Evolutionary conservation across 768 basidiomycete genomes (phyloP), one percentile per base, ranked within the genome.

Genomic region (Trametes maxima): DNA sequence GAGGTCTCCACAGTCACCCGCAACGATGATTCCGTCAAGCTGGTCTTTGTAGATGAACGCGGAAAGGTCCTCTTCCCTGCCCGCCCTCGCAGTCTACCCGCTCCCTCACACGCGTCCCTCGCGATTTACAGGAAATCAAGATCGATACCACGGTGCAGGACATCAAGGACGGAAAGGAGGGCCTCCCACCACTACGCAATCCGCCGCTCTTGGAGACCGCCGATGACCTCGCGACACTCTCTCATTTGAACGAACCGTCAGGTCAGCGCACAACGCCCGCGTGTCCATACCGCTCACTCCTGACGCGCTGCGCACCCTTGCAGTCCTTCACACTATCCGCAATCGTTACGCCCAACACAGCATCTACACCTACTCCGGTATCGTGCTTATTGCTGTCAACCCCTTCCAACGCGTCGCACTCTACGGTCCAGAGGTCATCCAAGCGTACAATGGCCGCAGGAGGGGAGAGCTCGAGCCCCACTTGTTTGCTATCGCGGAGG

Each of bases 331-430:
- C 72, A 96, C 96, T 46, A 98, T 99, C 68, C 88, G 91, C 39
- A 95, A 95, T 75, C 91, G 96, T 68, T 99, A 99, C 78, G 92
- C 89, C 36, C 91, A 95, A 67, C 96, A 96, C 74, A 93, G 92
- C 73, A 98, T 98, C 69, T 99, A 98, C 72, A 98, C 97, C 35
- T 99, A 98, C 78, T 95, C 93, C 64, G 97, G 97, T 68, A 99
- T 98, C 67, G 96, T 98, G 63, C 85, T 99, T 66, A 97, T 99
- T 73, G 97, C 97, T 55, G 88, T 99, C 78, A 99, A 99, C 76
- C 97, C 97, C 48, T 99, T 99, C 76, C 92, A 95, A 76, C 92
- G 95, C 71, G 90, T 99, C 70, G 92, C 94, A 24, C 88, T 98
- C 61, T 99, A 99, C 80, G 94, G 93, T 6, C 92, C 94, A 21